These are phyloP conservation scores for Samsoniella hepiali DNA, from an alignment of 2,329 filamentous ascomycete species.

Conservation along the genomic window DNA sequence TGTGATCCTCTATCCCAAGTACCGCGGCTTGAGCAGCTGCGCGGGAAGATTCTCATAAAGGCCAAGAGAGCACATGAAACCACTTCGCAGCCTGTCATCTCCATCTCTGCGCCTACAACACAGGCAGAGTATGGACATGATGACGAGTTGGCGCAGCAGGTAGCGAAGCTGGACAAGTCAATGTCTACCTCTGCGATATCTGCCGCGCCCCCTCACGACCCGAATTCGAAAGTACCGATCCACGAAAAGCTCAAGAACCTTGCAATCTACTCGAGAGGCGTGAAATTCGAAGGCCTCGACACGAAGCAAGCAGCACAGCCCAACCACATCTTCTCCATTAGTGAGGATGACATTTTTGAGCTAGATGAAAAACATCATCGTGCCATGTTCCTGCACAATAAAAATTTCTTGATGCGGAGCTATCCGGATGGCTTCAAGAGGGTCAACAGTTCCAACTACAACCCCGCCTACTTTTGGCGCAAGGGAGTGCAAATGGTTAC, in stretches of 20 bases:
- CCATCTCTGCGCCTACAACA: conserved; percentile 18
- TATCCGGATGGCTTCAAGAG: conserved; percentile 73
- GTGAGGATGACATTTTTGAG: conserved; percentile 69
- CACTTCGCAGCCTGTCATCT: conserved; percentile 20
- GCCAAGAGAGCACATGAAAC: conserved; percentile 58
- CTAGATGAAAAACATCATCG: conserved; percentile 60
- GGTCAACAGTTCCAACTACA: conserved; percentile 88
- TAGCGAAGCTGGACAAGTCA: conserved; percentile 4
- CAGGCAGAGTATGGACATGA: conserved; percentile 27
- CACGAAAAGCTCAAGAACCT: conserved; percentile 69
- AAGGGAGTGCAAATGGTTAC: conserved; percentile 96
- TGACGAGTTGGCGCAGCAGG: neutral
- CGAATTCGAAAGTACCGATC: conserved; percentile 54
- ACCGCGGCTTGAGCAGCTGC: conserved; percentile 68
- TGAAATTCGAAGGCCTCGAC: conserved; percentile 71
- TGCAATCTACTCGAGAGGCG: conserved; percentile 83
- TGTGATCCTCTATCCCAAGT: conserved; percentile 54
- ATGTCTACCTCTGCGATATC: conserved; percentile 4
- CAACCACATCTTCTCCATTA: conserved; percentile 81
- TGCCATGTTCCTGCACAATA: conserved; percentile 83
- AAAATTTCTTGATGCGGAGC: conserved; percentile 81
- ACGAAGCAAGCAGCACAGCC: conserved; percentile 59
- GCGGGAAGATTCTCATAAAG: conserved; percentile 79
- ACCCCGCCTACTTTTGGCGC: conserved; percentile 88
- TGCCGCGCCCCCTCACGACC: conserved; percentile 18